phyloP scores from a whole-genome alignment of 495 filamentous ascomycete genomes.

The Penicillium desertorum region DNA sequence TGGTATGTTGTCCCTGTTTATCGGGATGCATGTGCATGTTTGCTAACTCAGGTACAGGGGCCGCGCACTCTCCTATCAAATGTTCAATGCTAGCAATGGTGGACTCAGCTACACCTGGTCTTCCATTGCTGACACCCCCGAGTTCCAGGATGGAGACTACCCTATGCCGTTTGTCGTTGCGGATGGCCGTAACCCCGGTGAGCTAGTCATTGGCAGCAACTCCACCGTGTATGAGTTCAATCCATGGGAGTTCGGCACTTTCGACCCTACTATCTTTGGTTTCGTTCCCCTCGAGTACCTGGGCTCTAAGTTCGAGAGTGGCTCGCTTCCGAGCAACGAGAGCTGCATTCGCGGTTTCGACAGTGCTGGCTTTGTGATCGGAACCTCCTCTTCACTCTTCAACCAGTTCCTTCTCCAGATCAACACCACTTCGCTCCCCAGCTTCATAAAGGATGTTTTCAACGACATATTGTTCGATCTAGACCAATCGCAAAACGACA shows the following conservation, averaged over 20 bases:
- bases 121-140: conserved; percentile 67
- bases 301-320: conserved; percentile 75
- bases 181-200: conserved; percentile 67
- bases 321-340: conserved; percentile 56
- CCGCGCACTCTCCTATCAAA: conserved; percentile 77
- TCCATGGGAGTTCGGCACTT: conserved; percentile 83
- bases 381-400: conserved; percentile 88
- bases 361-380: conserved; percentile 82
- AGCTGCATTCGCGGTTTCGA: conserved; percentile 79
- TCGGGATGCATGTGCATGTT: conserved; percentile 15
- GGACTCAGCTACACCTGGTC: conserved; percentile 84
- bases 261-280: conserved; percentile 76
- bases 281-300: conserved; percentile 75
- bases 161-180: conserved; percentile 84
- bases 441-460: conserved; percentile 53
- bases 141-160: conserved; percentile 67
- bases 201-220: conserved; percentile 66
- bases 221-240: conserved; percentile 85
- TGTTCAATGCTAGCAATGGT: conserved; percentile 75
- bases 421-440: conserved; percentile 51
- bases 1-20: conserved; percentile 50
- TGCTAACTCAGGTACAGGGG: conserved; percentile 37
- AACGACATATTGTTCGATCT: conserved; percentile 53
- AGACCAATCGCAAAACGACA: conserved; percentile 63
- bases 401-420: conserved; percentile 70